These are phyloP conservation scores for Monotropa hypopitys DNA, from an alignment of 179 eudicot genomes.

Conservation along the genomic window DNA sequence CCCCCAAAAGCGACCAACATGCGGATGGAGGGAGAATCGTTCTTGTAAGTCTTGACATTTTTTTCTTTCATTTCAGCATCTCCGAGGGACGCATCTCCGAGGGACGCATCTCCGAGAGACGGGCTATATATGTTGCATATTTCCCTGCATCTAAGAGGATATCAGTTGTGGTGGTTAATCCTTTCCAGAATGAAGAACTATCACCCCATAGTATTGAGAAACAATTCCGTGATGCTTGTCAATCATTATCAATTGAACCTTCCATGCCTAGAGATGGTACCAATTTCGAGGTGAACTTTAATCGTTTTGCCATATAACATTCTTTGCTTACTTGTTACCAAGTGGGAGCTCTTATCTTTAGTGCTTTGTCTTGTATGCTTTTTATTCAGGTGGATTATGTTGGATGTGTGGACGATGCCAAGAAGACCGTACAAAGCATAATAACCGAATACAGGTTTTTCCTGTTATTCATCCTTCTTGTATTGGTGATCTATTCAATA, in stretches of 20 bases:
- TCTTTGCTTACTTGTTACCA: neutral
- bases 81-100: constrained; percentile 71
- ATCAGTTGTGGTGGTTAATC: constrained; percentile 71
- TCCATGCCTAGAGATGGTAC: constrained; percentile 36
- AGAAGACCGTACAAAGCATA: constrained; percentile 49
- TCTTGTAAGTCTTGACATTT: neutral
- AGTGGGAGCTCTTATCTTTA: constrained; percentile 3
- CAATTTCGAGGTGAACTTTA: constrained; percentile 49
- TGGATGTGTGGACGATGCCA: constrained; percentile 57
- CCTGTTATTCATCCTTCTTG: neutral
- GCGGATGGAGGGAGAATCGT: too few relatives aligned
- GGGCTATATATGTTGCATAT: constrained; percentile 73
- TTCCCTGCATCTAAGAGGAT: constrained; percentile 65
- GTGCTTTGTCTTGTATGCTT: constrained; percentile 8
- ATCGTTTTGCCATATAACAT: neutral
- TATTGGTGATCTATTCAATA: neutral
- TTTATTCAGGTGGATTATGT: constrained; percentile 74
- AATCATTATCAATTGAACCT: constrained; percentile 50
- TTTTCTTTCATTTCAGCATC: constrained; percentile 33
- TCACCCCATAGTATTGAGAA: constrained; percentile 59
- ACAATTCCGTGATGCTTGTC: constrained; percentile 77
- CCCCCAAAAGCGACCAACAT: too few relatives aligned
- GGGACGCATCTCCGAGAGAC: too few relatives aligned
- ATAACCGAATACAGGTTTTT: constrained; percentile 60
- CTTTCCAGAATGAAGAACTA: constrained; percentile 66